Evolutionary conservation across 495 filamentous ascomycete species (phyloP).

Genomic region (Aspergillus nidulans): DNA sequence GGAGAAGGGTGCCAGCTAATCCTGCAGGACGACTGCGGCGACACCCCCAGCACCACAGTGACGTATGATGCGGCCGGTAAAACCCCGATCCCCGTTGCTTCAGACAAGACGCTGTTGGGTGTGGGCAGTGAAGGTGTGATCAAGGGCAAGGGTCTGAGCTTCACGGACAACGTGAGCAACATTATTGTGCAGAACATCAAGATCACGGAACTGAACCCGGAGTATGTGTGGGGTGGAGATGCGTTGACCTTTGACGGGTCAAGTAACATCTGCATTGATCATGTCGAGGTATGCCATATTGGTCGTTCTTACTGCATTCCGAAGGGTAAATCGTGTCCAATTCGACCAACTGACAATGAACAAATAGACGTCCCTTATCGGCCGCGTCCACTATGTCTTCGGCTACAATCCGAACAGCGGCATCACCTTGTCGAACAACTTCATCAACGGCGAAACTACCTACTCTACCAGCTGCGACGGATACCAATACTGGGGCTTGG

Average conservation of each 20-base stretch:
- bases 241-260: slow-evolving; percentile 39
- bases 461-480: slow-evolving; percentile 43
- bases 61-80: slow-evolving; percentile 42
- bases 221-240: slow-evolving; percentile 49
- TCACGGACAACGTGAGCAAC: slow-evolving; percentile 40
- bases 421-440: slow-evolving; percentile 44
- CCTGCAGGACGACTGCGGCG: slow-evolving; percentile 39
- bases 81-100: slow-evolving; percentile 38
- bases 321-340: not conserved
- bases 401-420: slow-evolving; percentile 35
- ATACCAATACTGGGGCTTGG: slow-evolving; percentile 46
- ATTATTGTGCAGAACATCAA: slow-evolving; percentile 49
- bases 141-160: slow-evolving; percentile 41
- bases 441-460: slow-evolving; percentile 34
- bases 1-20: slow-evolving; percentile 45
- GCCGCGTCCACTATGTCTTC: slow-evolving; percentile 42
- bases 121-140: slow-evolving; percentile 34
- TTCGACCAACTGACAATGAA: not conserved
- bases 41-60: slow-evolving; percentile 33
- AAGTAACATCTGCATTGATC: slow-evolving; percentile 46
- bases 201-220: slow-evolving; percentile 44
- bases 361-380: slow-evolving; percentile 36
- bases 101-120: slow-evolving; percentile 45
- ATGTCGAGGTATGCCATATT: slow-evolving; percentile 36
- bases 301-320: slow-evolving; percentile 18